Conservation (phyloP, 148 eudicot species). For the Salicornia ramosissima region DNA sequence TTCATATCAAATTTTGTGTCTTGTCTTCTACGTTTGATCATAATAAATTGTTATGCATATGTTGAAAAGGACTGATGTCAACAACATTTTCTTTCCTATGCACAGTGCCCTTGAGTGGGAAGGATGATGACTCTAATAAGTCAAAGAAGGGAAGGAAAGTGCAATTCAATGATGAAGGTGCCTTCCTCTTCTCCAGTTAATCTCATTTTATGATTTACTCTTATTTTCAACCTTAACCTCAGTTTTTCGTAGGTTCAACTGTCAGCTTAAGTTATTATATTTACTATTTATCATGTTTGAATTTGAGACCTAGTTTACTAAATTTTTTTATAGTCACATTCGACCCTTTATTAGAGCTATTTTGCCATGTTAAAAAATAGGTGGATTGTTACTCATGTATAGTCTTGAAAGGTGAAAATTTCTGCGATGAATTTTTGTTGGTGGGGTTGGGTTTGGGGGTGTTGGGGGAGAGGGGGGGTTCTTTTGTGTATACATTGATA, state of each 20-base stretch:
- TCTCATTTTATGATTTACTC: neutral
- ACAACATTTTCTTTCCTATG: slow-evolving; percentile 2
- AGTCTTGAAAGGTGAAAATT: no score
- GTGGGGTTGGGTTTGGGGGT: no score
- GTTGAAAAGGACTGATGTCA: neutral
- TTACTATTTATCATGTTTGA: no score
- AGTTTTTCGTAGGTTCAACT: neutral
- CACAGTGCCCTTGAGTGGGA: slow-evolving; percentile 41
- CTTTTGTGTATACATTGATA: neutral
- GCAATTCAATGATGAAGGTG: slow-evolving; percentile 59
- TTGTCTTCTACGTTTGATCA: neutral
- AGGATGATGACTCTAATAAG: slow-evolving; percentile 46
- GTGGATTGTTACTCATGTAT: no score
- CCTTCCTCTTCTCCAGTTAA: neutral
- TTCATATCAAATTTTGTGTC: neutral
- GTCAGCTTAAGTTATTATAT: neutral
- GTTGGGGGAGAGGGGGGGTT: no score
- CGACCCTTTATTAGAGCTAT: no score
- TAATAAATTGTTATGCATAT: neutral
- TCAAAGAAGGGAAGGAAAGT: slow-evolving; percentile 59
- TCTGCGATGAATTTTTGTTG: no score
- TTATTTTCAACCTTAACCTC: neutral
- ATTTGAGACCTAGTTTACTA: no score
- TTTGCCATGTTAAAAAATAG: no score
- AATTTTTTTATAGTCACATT: no score